Percentiles rank a stretch among this genome's conserved stretches.
Conservation (phyloP, 2,329 filamentous ascomycete genomes). For the Aspergillus transmontanensis region DNA sequence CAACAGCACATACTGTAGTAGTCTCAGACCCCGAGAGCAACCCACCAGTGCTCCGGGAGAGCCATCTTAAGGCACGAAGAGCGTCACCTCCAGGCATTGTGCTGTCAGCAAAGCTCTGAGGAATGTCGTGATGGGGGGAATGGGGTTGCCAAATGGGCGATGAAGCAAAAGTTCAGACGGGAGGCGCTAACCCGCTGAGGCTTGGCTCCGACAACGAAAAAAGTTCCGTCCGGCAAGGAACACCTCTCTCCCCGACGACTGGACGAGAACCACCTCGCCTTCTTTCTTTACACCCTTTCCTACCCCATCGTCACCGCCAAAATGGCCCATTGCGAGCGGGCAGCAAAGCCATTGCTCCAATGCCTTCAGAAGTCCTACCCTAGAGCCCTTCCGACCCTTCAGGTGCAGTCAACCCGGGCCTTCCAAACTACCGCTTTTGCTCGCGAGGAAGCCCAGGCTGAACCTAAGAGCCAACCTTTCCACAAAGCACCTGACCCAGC, state of each 20-base stretch:
- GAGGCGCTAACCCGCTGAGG: constrained; percentile 35
- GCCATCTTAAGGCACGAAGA: constrained; percentile 40
- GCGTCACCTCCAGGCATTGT: constrained; percentile 41
- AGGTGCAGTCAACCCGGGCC: constrained; percentile 45
- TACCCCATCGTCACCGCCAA: constrained; percentile 24
- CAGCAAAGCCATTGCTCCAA: constrained; percentile 46
- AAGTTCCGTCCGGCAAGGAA: constrained; percentile 35
- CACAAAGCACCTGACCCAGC: constrained; percentile 60
- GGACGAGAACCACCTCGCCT: not conserved
- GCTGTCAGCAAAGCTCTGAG: constrained; percentile 6
- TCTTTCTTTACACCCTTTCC: constrained; percentile 14
- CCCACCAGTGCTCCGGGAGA: constrained; percentile 39
- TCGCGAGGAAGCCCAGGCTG: constrained; percentile 49
- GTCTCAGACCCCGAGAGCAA: constrained; percentile 38
- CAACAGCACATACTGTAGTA: constrained; percentile 35
- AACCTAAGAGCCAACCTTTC: constrained; percentile 42
- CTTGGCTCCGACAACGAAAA: constrained; percentile 40
- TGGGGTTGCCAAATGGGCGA: constrained; percentile 9
- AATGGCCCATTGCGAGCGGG: constrained; percentile 48
- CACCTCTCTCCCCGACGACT: constrained; percentile 2
- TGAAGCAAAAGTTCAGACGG: constrained; percentile 40
- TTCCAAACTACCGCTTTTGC: constrained; percentile 51
- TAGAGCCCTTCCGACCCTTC: constrained; percentile 34
- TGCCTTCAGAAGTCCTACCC: constrained; percentile 42
- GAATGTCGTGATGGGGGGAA: constrained; percentile 13